phyloP scores from a whole-genome alignment of 1,139 yeast species.

The Dujonia santamariae region DNA sequence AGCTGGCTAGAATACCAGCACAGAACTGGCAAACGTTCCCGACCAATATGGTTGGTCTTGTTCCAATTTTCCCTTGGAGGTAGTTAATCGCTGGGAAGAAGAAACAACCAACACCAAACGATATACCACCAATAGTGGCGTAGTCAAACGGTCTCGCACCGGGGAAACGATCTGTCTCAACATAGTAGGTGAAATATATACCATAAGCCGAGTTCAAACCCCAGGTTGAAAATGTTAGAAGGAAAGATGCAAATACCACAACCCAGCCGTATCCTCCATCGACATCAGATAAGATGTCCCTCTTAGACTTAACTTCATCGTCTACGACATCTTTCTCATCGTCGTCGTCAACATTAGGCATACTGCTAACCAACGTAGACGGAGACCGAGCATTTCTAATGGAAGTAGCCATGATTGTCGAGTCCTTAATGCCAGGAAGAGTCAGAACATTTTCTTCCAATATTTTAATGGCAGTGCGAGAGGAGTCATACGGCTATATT shows the following conservation, averaged over 20 bases:
- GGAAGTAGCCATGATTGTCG: too few species aligned
- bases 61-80: slow-evolving; percentile 38
- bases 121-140: slow-evolving; percentile 40
- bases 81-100: slow-evolving; percentile 41
- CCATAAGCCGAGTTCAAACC: slow-evolving; percentile 57
- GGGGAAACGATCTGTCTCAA: slow-evolving; percentile 30
- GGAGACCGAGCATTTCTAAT: too few species aligned
- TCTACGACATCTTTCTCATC: neutral
- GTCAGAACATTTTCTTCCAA: neutral
- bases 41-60: slow-evolving; percentile 29
- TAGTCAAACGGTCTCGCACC: slow-evolving; percentile 43
- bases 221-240: slow-evolving; percentile 46
- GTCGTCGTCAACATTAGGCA: too few species aligned
- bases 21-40: slow-evolving; percentile 51
- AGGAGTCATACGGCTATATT: too few species aligned
- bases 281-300: slow-evolving; percentile 3
- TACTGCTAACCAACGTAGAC: too few species aligned
- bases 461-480: neutral
- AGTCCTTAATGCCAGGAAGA: neutral
- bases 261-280: slow-evolving; percentile 54
- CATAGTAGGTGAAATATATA: slow-evolving; percentile 46
- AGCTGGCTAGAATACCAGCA: slow-evolving; percentile 54
- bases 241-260: slow-evolving; percentile 37
- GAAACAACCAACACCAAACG: slow-evolving; percentile 34
- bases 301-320: neutral